phyloP scores from a whole-genome alignment of 139 green algal species.

The Micractinium conductrix region DNA sequence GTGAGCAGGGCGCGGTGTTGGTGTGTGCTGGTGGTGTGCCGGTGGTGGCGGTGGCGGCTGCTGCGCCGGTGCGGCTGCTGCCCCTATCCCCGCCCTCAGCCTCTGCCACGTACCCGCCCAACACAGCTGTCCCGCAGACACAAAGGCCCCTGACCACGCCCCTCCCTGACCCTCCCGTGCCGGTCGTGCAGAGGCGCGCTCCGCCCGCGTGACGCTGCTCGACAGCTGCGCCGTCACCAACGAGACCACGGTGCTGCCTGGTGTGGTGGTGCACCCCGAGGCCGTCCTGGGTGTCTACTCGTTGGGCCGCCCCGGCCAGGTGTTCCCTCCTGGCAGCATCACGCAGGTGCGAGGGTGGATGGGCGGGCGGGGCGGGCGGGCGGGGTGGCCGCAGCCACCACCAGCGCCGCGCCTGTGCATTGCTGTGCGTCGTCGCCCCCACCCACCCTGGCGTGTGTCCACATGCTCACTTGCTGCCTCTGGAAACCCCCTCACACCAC shows the following conservation, averaged over 20 bases:
- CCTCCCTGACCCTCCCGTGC: not conserved
- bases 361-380: too few relatives aligned
- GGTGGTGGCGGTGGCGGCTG: not conserved
- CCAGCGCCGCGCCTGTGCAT: too few relatives aligned
- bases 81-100: too few relatives aligned
- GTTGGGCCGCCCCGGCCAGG: not conserved
- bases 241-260: not conserved
- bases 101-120: not conserved
- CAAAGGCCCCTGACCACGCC: too few relatives aligned
- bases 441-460: too few relatives aligned
- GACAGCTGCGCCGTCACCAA: not conserved
- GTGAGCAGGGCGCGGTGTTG: not conserved
- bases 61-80: not conserved
- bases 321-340: conserved; percentile 2
- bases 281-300: conserved; percentile 5
- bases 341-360: not conserved
- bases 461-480: too few relatives aligned
- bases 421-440: not conserved
- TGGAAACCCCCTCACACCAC: not conserved
- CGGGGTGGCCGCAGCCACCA: too few relatives aligned
- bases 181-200: not conserved
- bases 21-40: not conserved
- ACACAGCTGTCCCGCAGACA: not conserved
- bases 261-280: not conserved
- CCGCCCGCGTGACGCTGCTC: not conserved